Conservation (phyloP, 371 early-diverging fungal genomes). For the Apophysomyces trapeziformis region DNA sequence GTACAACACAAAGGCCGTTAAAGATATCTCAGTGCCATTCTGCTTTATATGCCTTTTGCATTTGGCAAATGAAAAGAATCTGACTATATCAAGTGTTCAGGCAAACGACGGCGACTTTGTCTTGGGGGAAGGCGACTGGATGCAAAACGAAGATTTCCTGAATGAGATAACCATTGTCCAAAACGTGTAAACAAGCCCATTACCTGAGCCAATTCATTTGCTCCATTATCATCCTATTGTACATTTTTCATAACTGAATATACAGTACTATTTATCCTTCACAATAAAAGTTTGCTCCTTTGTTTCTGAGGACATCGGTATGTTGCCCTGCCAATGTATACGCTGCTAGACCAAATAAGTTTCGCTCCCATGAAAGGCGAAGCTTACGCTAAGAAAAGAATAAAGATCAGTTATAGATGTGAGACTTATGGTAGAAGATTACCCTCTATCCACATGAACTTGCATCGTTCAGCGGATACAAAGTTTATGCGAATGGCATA, state of each 20-base stretch:
- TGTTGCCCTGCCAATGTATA: no score
- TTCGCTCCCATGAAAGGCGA: no score
- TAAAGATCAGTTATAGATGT: no score
- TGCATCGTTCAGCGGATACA: no score
- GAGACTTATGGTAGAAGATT: no score
- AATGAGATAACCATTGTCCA: constrained; percentile 44
- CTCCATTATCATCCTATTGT: not conserved
- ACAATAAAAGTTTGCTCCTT: no score
- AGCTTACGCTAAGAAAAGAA: no score
- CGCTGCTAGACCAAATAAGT: no score
- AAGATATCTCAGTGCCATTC: constrained; percentile 93
- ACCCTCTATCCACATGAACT: no score
- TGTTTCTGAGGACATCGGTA: no score
- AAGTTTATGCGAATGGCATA: no score
- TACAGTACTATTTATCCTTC: no score
- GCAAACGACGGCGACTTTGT: constrained; percentile 42
- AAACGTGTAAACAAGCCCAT: constrained; percentile 15
- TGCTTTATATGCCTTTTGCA: constrained; percentile 97
- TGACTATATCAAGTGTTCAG: constrained; percentile 39
- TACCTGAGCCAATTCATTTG: not conserved
- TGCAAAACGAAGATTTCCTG: constrained; percentile 32
- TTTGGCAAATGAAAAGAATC: constrained; percentile 91
- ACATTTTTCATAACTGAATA: not conserved
- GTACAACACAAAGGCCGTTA: constrained; percentile 78
- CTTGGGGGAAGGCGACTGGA: constrained; percentile 37